These are phyloP conservation scores for Russula ochroleuca DNA, from an alignment of 768 basidiomycete genomes.

Conservation along the genomic window DNA sequence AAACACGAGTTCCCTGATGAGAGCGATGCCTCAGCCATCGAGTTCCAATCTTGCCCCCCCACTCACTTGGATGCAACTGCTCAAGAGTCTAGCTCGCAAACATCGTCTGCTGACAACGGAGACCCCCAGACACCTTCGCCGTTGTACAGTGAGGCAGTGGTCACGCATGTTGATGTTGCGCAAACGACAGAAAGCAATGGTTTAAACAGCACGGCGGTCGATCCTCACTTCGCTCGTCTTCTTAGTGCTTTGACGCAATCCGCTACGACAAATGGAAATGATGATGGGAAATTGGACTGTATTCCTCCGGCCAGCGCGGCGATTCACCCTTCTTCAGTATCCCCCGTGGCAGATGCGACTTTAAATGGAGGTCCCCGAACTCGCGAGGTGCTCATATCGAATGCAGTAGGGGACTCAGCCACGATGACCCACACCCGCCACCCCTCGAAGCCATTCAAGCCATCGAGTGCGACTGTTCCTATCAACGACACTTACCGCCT, in stretches of 20 bases:
- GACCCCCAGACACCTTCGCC: conserved; percentile 66
- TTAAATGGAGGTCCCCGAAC: background rate
- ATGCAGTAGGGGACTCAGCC: background rate
- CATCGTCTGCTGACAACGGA: conserved; percentile 55
- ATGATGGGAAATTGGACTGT: conserved; percentile 2
- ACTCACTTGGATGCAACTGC: conserved; percentile 36
- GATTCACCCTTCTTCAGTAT: background rate
- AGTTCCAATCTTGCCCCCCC: conserved; percentile 26
- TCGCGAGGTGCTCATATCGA: conserved; percentile 4
- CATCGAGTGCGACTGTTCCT: background rate
- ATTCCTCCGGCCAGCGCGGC: background rate
- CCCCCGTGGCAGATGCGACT: background rate
- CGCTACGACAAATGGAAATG: conserved; percentile 29
- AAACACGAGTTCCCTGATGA: conserved; percentile 30
- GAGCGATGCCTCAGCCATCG: conserved; percentile 31
- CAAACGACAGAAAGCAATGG: conserved; percentile 35
- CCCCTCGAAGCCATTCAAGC: conserved; percentile 9
- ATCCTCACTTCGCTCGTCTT: conserved; percentile 69
- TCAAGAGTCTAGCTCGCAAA: conserved; percentile 65
- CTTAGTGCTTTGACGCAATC: conserved; percentile 61
- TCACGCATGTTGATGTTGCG: conserved; percentile 33
- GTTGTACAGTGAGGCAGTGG: conserved; percentile 44
- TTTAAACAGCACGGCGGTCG: conserved; percentile 40
- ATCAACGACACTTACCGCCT: background rate
- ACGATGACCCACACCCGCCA: background rate